These are phyloP conservation scores for Brachypodium distachyon DNA, from an alignment of 202 grass and related monocot genomes.

Conservation along the genomic window DNA sequence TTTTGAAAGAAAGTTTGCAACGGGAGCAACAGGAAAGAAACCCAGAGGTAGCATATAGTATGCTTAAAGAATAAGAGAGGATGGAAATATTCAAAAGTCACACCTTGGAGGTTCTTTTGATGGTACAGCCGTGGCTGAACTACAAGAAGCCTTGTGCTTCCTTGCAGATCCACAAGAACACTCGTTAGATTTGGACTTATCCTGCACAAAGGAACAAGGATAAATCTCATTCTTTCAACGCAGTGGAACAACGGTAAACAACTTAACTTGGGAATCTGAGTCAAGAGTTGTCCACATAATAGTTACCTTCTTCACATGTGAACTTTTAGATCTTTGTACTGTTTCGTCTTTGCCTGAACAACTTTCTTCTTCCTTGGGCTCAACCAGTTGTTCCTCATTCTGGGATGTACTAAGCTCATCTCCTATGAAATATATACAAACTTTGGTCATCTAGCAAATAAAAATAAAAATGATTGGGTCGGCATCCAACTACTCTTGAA, in stretches of 20 bases:
- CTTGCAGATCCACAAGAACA: conserved; percentile 50
- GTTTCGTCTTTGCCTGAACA: conserved; percentile 23
- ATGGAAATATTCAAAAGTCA: neutral
- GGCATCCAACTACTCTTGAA: neutral
- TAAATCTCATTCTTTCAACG: neutral
- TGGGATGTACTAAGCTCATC: conserved; percentile 21
- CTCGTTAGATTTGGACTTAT: conserved; percentile 42
- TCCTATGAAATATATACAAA: conserved; percentile 1
- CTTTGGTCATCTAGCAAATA: neutral
- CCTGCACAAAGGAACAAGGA: conserved; percentile 18
- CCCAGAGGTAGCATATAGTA: neutral
- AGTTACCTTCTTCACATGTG: conserved; percentile 37
- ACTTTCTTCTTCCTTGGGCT: conserved; percentile 19
- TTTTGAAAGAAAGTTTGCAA: neutral
- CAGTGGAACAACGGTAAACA: neutral
- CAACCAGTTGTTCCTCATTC: neutral
- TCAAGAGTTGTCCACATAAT: neutral
- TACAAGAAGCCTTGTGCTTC: conserved; percentile 53
- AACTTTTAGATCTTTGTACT: neutral
- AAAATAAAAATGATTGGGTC: neutral
- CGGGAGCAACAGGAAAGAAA: neutral
- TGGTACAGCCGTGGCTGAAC: conserved; percentile 15
- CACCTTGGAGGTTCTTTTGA: conserved; percentile 38
- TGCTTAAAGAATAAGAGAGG: neutral
- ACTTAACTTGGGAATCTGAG: neutral